Evolutionary conservation across 805 yeast species (phyloP), one percentile per base, ranked within the genome.

Genomic region (Monosporozyma siamensis): DNA sequence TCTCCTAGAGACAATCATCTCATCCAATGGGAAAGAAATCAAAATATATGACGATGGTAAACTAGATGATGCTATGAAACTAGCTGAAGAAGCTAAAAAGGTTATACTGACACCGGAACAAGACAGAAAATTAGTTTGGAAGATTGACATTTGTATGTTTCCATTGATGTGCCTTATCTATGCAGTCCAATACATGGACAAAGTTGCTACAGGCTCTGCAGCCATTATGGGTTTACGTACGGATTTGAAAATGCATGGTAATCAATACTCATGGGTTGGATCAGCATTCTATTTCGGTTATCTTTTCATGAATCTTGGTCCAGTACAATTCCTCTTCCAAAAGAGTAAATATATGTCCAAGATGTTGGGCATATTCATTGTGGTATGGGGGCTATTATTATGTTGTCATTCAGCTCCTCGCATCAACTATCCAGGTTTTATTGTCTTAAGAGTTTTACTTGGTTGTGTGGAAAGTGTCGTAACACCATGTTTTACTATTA

Each of bases 271-370:
- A 39, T 74, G 82, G 79, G 61, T 71, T 12, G 75, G 80, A n/a
- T 68, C 80, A 1, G 70, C 76, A 6, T 79, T 78, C 49, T 78
- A 78, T 52, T 56, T 82, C 30, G 89, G 88, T 3, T 82, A 80
- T 54, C 57, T 82, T 39, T 65, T 64, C 7, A 79, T 77, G 52
- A 80, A 76, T 50, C 60, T 72, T 42, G 56, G 62, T 12, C 54
- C 57, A 8, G 57, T 59, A n/a, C 57, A 54, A 40, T 38, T 54
- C 15, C 44, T 56, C 17, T 56, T 57, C 39, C 88, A 82, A 56
- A 67, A 65, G 42, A 71, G 77, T 40, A 82, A 80, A 3, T 46
- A 53, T 32, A 67, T 81, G 48, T 70, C 78, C 4, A 76, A 74
- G 49, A 60, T 76, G 4, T 65, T 72, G 3, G 64, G 75, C 8